Percentiles rank a stretch among this genome's conserved stretches.
phyloP scores from a whole-genome alignment of 1,284 basidiomycete genomes.

The Pseudozyma pruni region DNA sequence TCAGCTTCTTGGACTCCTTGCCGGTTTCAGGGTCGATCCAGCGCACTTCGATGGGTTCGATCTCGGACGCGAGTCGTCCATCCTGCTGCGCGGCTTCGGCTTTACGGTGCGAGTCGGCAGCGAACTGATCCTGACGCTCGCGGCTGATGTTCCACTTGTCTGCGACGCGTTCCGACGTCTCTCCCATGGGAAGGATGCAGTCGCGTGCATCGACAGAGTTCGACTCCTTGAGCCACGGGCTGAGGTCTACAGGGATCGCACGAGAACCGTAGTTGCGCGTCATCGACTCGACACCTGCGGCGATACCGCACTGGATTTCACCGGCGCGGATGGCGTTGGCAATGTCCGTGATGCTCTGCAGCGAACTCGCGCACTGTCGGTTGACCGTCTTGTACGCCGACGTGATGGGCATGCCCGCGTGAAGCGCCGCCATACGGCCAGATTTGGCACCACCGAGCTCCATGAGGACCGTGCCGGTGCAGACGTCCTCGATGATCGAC shows the following conservation, averaged over 20 bases:
- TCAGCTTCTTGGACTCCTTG: conserved; percentile 53
- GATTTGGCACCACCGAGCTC: conserved; percentile 69
- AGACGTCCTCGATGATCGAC: conserved; percentile 66
- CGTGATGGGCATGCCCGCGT: conserved; percentile 61
- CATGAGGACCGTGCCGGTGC: conserved; percentile 68
- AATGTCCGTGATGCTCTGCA: conserved; percentile 68
- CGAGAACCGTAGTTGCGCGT: conserved; percentile 65
- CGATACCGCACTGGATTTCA: conserved; percentile 61
- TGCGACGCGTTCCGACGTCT: conserved; percentile 63
- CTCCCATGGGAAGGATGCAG: conserved; percentile 67
- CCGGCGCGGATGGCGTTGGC: conserved; percentile 66
- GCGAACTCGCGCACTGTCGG: conserved; percentile 68
- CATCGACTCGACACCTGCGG: conserved; percentile 65
- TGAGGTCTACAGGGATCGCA: conserved; percentile 66
- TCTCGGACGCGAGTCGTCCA: conserved; percentile 58
- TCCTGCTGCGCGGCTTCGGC: conserved; percentile 58
- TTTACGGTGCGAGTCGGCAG: conserved; percentile 53
- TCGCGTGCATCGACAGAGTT: conserved; percentile 61
- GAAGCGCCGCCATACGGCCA: conserved; percentile 67
- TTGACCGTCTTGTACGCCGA: conserved; percentile 64
- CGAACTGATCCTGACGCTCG: conserved; percentile 61
- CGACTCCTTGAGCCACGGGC: conserved; percentile 61
- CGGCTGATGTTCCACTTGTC: conserved; percentile 56
- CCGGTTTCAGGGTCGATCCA: conserved; percentile 56
- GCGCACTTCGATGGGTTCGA: conserved; percentile 61